phyloP scores from a whole-genome alignment of 257 asterid species.

The Solanum virginianum region DNA sequence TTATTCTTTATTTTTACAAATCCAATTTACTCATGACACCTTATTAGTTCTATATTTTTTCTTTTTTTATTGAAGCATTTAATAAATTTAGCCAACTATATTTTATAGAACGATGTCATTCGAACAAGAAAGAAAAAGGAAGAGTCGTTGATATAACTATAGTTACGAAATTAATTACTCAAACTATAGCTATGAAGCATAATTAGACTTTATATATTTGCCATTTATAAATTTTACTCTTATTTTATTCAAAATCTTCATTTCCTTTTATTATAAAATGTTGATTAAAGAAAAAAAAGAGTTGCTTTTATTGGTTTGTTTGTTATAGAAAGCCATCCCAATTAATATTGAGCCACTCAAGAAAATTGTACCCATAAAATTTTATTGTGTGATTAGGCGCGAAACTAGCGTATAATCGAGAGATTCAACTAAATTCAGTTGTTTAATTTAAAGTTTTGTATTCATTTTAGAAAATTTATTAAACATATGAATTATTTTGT shows the following conservation, averaged over 20 bases:
- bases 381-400: not conserved
- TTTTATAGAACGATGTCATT: not conserved
- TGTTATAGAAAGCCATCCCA: not conserved
- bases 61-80: not conserved
- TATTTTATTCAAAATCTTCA: not conserved
- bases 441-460: no score
- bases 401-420: no score
- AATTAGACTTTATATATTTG: no score
- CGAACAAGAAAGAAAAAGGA: not conserved
- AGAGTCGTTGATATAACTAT: not conserved
- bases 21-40: not conserved
- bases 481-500: no score
- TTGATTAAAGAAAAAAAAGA: not conserved
- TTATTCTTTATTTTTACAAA: not conserved
- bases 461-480: no score
- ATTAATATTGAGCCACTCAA: not conserved
- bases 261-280: not conserved
- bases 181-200: no score
- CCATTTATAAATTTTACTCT: no score
- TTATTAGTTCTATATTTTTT: not conserved
- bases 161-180: no score
- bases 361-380: not conserved
- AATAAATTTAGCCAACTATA: not conserved
- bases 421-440: no score
- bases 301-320: not conserved